Conservation (phyloP, 2,329 filamentous ascomycete species). For the Diaporthe amygdali region DNA sequence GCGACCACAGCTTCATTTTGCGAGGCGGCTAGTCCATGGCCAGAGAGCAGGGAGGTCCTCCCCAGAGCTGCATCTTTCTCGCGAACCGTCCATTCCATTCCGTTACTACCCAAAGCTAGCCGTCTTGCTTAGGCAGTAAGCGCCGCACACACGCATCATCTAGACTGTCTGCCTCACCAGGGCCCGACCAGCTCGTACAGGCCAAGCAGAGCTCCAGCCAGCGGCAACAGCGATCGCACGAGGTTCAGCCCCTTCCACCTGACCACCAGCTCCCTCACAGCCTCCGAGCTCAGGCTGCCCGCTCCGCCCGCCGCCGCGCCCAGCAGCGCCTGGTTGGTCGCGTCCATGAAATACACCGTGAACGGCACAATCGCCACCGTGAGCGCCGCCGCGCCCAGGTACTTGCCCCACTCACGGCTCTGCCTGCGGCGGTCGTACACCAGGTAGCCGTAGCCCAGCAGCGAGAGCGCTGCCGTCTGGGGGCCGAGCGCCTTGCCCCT, state of each 20-base stretch:
- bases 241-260: constrained; percentile 35
- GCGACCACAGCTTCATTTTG: neutral
- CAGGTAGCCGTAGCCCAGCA: constrained; percentile 41
- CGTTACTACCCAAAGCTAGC: no score
- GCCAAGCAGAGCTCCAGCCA: constrained; percentile 36
- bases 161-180: neutral
- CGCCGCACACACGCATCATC: neutral
- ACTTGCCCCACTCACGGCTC: constrained; percentile 39
- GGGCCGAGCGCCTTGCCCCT: constrained; percentile 44
- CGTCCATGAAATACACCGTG: constrained; percentile 42
- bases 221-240: constrained; percentile 31
- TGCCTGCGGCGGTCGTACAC: constrained; percentile 38
- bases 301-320: constrained; percentile 27
- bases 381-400: constrained; percentile 37
- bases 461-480: constrained; percentile 37
- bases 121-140: neutral
- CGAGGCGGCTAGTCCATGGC: neutral
- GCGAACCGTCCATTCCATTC: neutral
- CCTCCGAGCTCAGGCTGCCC: constrained; percentile 30
- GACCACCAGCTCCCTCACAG: constrained; percentile 31
- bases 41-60: neutral
- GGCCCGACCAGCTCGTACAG: constrained; percentile 34
- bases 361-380: constrained; percentile 46
- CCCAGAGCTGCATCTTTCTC: neutral
- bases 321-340: constrained; percentile 41